Conservation (phyloP, 106 monocot genomes). For the Dioscorea alata region DNA sequence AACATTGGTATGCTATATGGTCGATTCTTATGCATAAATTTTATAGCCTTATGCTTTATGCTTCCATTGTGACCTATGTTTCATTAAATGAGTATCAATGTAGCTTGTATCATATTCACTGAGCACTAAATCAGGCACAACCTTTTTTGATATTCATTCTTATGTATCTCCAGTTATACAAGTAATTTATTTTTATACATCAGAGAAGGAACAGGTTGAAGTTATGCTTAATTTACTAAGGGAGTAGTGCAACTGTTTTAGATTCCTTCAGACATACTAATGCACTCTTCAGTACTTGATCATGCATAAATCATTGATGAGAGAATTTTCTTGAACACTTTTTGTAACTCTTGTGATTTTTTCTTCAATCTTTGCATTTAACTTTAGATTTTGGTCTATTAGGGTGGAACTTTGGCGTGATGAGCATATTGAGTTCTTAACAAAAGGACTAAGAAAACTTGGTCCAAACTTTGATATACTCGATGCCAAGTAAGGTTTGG, state of each 20-base stretch:
- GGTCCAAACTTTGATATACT: conserved; percentile 65
- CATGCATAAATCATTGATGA: not conserved
- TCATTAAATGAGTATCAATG: too few relatives aligned
- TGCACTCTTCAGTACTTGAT: not conserved
- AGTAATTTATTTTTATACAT: too few relatives aligned
- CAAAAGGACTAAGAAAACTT: conserved; percentile 51
- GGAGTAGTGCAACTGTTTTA: not conserved
- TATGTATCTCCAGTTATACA: too few relatives aligned
- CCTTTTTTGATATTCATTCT: too few relatives aligned
- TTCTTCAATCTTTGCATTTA: not conserved
- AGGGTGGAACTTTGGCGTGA: conserved; percentile 93
- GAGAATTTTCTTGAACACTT: not conserved
- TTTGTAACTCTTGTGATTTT: not conserved
- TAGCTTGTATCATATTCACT: too few relatives aligned
- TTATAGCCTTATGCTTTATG: too few relatives aligned
- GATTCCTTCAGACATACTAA: too few relatives aligned
- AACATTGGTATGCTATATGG: too few relatives aligned
- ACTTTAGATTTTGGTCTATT: conserved; percentile 4
- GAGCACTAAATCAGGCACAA: too few relatives aligned
- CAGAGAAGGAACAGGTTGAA: not conserved
- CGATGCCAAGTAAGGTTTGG: conserved; percentile 71
- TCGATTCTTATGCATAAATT: too few relatives aligned
- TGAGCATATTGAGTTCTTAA: conserved; percentile 72
- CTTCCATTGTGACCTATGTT: too few relatives aligned
- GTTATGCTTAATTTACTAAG: not conserved